Evolutionary conservation across 2,329 filamentous ascomycete genomes (phyloP), one percentile per base, ranked within the genome.

Genomic region (Colletotrichum sp.): DNA sequence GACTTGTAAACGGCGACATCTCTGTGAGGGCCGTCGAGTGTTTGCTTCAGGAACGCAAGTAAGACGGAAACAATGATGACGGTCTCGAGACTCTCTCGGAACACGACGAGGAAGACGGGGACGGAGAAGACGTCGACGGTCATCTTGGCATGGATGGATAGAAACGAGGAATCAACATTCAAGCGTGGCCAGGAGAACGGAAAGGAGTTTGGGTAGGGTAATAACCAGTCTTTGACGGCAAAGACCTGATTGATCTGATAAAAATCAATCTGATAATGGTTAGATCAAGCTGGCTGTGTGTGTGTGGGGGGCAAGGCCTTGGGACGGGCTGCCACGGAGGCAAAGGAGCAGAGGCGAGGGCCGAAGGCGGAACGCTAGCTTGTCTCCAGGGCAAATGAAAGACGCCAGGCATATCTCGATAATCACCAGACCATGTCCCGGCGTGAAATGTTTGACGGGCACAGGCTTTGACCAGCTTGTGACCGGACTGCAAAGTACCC

Each of bases 61-160:
- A 98, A 88, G n/a, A 98, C 94, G 0, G 95, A 96, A 77, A 98
- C 92, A 80, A 98, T 94, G 81, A 98, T 95, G 81, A 91, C 93
- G 1, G 94, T 94, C 87, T 98, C 95, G 64, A 98, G 87, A 57
- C 92, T 92, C 86, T 98, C 96, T 82, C 96, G 93, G 83, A 98
- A 97, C 85, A 95, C 93, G 83, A 98, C 94, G 87, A 98, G 96
- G 87, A 98, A 98, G 71, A 98, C 92, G 78, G 94, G 94, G 26
- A 95, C 92, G 77, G 94, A 91, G 84, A 96, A 96, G 74, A 96
- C 92, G 82, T 94, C 91, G 76, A 90, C 88, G 83, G 93, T 92
- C 86, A 91, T 93, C 36, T 64, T 64, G 32, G 61, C 34, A 26
- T 28, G 61, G 26, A 58, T 30, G 28, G 24, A 48, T 16, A 28